Percentiles rank a stretch among this genome's conserved stretches.
These are phyloP conservation scores for Cruciata laevipes DNA, from an alignment of 257 asterid species.

Conservation along the genomic window DNA sequence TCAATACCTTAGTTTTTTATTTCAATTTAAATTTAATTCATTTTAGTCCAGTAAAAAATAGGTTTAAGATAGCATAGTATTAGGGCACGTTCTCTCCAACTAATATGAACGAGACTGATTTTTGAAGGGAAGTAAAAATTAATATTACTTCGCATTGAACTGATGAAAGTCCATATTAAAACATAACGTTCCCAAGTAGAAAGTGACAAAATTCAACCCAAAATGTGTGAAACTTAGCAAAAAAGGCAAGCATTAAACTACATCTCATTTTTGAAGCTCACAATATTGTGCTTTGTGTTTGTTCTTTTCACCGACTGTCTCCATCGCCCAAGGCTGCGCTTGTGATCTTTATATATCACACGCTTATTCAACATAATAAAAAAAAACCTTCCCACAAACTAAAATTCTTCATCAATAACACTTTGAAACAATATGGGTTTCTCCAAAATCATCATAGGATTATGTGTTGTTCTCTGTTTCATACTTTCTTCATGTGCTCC, in stretches of 20 bases:
- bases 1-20: no score
- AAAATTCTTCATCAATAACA: not conserved
- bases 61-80: no score
- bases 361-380: slow-evolving; percentile 8
- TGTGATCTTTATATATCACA: slow-evolving; percentile 32
- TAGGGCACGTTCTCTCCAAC: no score
- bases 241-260: slow-evolving; percentile 35
- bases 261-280: slow-evolving; percentile 46
- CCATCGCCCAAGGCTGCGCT: slow-evolving; percentile 5
- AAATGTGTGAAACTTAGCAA: slow-evolving; percentile 47
- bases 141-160: no score
- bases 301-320: slow-evolving; percentile 26
- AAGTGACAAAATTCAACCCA: slow-evolving; percentile 35
- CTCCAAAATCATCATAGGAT: slow-evolving; percentile 17
- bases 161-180: slow-evolving; percentile 10
- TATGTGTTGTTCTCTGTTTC: slow-evolving; percentile 28
- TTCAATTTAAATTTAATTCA: no score
- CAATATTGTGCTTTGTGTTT: slow-evolving; percentile 69
- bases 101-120: no score
- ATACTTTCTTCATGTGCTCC: slow-evolving; percentile 31
- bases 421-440: slow-evolving; percentile 22
- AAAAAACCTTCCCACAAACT: not conserved
- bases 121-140: no score
- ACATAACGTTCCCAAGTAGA: slow-evolving; percentile 15
- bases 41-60: no score